phyloP scores from a whole-genome alignment of 108 stramenopile species.

The Cyclotella atomus region DNA sequence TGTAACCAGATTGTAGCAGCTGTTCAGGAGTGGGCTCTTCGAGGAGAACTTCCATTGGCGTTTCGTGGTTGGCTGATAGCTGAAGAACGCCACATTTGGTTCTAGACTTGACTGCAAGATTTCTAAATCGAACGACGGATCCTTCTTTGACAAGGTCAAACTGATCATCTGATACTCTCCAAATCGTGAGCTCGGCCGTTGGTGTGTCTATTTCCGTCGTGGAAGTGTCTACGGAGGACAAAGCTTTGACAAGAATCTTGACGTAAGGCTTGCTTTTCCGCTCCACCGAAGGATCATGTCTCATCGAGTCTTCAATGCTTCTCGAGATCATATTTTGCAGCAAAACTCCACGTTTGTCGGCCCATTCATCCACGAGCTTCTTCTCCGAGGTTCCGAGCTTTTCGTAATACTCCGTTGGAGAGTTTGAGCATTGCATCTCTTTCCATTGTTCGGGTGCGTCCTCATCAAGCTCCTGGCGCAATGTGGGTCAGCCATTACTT shows the following conservation, averaged over 20 bases:
- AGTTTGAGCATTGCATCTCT: constrained; percentile 40
- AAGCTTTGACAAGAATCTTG: constrained; percentile 50
- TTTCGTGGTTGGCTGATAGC: constrained; percentile 58
- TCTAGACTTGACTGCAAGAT: constrained; percentile 59
- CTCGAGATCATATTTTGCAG: constrained; percentile 55
- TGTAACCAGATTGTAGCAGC: constrained; percentile 35
- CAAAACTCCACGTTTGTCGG: constrained; percentile 52
- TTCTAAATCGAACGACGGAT: constrained; percentile 52
- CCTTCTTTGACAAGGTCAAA: constrained; percentile 66
- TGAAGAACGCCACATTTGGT: constrained; percentile 56
- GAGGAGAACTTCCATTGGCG: constrained; percentile 42
- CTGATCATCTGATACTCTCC: constrained; percentile 78
- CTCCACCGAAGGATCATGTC: constrained; percentile 46
- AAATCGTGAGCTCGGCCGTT: constrained; percentile 65
- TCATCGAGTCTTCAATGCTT: constrained; percentile 65
- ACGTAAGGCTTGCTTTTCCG: constrained; percentile 66
- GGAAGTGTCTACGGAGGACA: background rate
- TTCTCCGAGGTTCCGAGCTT: constrained; percentile 45
- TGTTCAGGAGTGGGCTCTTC: constrained; percentile 17
- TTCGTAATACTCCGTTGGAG: constrained; percentile 62
- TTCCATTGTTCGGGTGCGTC: constrained; percentile 72
- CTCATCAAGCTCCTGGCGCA: constrained; percentile 70
- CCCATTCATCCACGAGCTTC: constrained; percentile 63
- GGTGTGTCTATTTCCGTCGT: background rate
- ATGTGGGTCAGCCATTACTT: background rate